phyloP scores from a whole-genome alignment of 1,139 yeast genomes.

The Suhomyces taliae region DNA sequence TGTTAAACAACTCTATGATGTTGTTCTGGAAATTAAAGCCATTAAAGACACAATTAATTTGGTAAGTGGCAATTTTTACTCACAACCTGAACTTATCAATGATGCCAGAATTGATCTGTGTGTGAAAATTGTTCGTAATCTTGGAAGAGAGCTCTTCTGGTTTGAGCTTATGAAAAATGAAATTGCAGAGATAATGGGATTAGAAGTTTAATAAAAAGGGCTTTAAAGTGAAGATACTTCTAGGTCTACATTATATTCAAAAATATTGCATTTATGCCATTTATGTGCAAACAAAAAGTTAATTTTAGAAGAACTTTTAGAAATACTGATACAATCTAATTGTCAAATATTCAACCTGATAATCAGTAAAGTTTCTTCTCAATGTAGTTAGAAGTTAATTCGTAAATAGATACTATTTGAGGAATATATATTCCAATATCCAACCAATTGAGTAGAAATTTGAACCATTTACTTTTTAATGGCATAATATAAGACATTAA shows the following conservation, averaged over 20 bases:
- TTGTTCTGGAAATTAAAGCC: constrained; percentile 67
- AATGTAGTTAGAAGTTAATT: too few species aligned
- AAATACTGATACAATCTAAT: too few species aligned
- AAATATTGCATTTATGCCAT: too few species aligned
- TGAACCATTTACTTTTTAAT: too few species aligned
- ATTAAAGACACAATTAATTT: constrained; percentile 63
- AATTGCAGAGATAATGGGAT: constrained; percentile 29
- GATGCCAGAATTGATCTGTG: constrained; percentile 50
- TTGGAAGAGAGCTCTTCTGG: constrained; percentile 79
- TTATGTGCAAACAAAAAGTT: too few species aligned
- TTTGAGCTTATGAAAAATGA: constrained; percentile 38
- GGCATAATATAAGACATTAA: too few species aligned
- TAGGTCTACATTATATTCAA: background rate
- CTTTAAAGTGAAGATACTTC: background rate
- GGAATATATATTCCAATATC: too few species aligned
- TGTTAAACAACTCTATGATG: constrained; percentile 55
- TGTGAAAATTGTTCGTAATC: constrained; percentile 55
- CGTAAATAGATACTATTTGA: too few species aligned
- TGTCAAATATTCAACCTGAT: too few species aligned
- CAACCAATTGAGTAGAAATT: too few species aligned
- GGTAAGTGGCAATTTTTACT: constrained; percentile 52
- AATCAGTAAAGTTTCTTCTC: too few species aligned
- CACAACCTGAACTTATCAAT: constrained; percentile 35
- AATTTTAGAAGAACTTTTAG: too few species aligned
- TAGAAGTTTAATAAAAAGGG: constrained; percentile 4